These are phyloP conservation scores for Yamagishiella unicocca DNA, from an alignment of 139 green algal genomes.

Conservation along the genomic window DNA sequence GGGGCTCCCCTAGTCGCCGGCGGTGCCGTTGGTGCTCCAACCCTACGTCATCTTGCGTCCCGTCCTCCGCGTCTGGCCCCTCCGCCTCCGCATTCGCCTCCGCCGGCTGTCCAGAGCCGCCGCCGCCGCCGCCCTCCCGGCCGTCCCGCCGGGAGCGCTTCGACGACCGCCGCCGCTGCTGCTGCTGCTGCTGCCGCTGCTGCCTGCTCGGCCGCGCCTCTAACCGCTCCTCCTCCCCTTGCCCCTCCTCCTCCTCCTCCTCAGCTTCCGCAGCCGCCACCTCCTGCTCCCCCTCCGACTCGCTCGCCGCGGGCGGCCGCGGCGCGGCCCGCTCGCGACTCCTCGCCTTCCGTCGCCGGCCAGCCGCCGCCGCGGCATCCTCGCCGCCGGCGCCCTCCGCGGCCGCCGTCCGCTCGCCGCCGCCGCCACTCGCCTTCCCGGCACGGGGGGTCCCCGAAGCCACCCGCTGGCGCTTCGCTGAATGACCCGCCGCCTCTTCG, in stretches of 20 bases:
- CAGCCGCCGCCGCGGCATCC: neutral
- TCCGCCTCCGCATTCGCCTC: neutral
- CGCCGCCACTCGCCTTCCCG: neutral
- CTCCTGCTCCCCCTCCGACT: neutral
- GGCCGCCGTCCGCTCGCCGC: neutral
- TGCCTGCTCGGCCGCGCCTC: neutral
- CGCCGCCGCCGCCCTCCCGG: neutral
- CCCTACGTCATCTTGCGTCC: neutral
- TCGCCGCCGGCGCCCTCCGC: neutral
- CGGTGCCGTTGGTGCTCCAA: neutral
- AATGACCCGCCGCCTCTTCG: neutral
- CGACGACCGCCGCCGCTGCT: neutral
- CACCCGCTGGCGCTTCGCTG: neutral
- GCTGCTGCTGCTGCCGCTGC: conserved; percentile 12
- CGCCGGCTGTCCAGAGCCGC: neutral
- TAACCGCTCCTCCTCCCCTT: neutral
- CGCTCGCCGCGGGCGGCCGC: neutral
- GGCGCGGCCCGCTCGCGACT: neutral
- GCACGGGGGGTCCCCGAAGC: neutral
- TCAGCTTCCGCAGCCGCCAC: neutral
- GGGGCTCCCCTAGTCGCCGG: neutral
- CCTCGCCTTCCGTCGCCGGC: neutral
- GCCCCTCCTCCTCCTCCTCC: neutral
- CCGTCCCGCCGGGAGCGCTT: conserved; percentile 3
- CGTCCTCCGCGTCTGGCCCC: neutral